Evolutionary conservation across 345 rosid genomes (phyloP), one percentile per base, ranked within the genome.

Genomic region (Fremontodendron californicum): DNA sequence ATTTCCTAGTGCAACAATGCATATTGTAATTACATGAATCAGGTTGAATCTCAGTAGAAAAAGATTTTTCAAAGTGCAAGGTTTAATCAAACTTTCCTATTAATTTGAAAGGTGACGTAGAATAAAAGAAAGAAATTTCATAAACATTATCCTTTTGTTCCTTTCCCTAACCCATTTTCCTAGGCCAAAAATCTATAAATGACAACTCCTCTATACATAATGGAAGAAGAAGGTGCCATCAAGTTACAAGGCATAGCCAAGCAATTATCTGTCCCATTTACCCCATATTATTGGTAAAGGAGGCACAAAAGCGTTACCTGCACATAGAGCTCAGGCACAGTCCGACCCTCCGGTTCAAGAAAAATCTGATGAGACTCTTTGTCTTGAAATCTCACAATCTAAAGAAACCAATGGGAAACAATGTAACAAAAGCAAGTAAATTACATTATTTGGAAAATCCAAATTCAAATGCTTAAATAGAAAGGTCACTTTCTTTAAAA

Each of bases 311-410:
- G 67, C 57, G 75, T 71, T 57, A 95, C 99, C 99, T 95, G 98
- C 78, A 95, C 97, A 80, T 95, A 95, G 65, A 95, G 91, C 87
- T 95, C 99, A 15, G 96, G 99, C 78, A 93, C 98, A 79, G 82
- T 89, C 74, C 98, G 92, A 62, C 99, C 99, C 82, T 95, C 99
- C 67, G 99, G 99, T 84, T 95, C 99, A 9, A 95, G 98, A 83
- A 95, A 95, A 84, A 95, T 93, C 78, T 95, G 99, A 92, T 95
- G 99, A 65, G 98, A 95, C 82, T 95, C 99, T 81, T 95, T 93
- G 83, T 93, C 98, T 77, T 90, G 82, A 87, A 95, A 95, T 83
- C 99, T 92, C 80, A 95, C 99, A 84, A 95, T 89, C 99, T 93
- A 77, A 40, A 40, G 25, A 49, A 63, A 68, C 79, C 21, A 55